Evolutionary conservation across 768 basidiomycete genomes (phyloP).

Genomic region (Rhizopogon roseolus): DNA sequence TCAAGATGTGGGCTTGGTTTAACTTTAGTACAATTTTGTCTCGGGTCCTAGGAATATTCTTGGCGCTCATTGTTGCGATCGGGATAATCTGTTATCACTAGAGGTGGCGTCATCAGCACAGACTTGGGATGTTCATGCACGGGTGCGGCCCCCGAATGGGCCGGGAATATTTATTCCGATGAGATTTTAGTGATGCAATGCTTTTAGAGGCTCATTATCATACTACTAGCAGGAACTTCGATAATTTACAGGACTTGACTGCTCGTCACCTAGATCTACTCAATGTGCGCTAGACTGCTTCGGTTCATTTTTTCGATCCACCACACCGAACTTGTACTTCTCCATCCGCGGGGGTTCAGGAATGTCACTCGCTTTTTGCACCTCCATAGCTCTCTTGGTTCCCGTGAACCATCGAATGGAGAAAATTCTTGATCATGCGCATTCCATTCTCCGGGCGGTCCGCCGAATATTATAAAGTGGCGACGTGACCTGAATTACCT

Average conservation of each 20-base stretch:
- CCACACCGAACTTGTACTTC: no score
- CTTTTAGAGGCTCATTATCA: background rate
- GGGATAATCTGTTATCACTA: background rate
- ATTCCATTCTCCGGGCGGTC: background rate
- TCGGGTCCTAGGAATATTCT: background rate
- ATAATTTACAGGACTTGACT: no score
- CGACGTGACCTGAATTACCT: no score
- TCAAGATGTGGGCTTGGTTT: constrained; percentile 47
- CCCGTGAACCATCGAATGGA: no score
- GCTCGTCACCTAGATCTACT: background rate
- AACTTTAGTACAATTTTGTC: constrained; percentile 3
- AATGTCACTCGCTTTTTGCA: no score
- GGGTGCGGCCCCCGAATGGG: background rate
- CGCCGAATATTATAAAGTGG: background rate
- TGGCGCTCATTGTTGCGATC: background rate
- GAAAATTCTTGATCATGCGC: no score
- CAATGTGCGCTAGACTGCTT: background rate
- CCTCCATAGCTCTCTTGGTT: no score
- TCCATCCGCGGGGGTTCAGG: no score
- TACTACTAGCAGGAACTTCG: background rate
- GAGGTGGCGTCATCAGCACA: background rate
- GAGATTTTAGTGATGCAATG: background rate
- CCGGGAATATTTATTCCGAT: background rate
- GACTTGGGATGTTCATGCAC: background rate
- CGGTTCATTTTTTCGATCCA: background rate